A percentile compares a stretch with the other conserved stretches of the same genome.
These are phyloP conservation scores for Rosa persica DNA, from an alignment of 306 rosid genomes.

Conservation along the genomic window DNA sequence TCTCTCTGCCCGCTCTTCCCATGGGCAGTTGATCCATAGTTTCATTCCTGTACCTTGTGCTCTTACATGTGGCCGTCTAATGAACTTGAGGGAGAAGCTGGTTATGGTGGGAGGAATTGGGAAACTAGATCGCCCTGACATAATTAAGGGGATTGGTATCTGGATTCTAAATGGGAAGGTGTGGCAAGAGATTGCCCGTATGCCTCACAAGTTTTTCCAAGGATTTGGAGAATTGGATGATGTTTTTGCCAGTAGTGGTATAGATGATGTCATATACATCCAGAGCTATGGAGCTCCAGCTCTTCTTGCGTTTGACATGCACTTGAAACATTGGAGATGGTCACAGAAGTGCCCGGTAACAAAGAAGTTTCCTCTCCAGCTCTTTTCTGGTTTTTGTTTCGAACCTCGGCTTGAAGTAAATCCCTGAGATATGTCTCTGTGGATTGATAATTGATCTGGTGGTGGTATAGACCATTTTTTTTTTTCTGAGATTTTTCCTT, in stretches of 20 bases:
- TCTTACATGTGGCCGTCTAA: conserved; percentile 88
- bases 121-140: conserved; percentile 71
- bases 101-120: conserved; percentile 99
- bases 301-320: conserved; percentile 74
- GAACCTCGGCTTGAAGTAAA: conserved; percentile 87
- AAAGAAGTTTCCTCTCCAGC: conserved; percentile 89
- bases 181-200: conserved; percentile 78
- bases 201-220: conserved; percentile 94
- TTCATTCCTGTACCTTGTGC: conserved; percentile 81
- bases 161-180: conserved; percentile 75
- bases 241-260: conserved; percentile 88
- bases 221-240: conserved; percentile 98
- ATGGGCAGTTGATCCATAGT: conserved; percentile 51
- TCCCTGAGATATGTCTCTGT: conserved; percentile 50
- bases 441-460: conserved; percentile 11
- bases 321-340: conserved; percentile 82
- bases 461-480: conserved; percentile 27
- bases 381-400: conserved; percentile 91
- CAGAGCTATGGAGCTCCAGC: conserved; percentile 96
- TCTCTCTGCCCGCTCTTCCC: conserved; percentile 45
- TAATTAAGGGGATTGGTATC: conserved; percentile 92
- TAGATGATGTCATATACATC: conserved; percentile 72
- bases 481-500: conserved; percentile 17
- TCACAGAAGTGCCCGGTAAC: conserved; percentile 87
- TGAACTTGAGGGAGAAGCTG: conserved; percentile 86